Evolutionary conservation across 2,329 filamentous ascomycete species (phyloP).

Genomic region (Beauveria caledonica): DNA sequence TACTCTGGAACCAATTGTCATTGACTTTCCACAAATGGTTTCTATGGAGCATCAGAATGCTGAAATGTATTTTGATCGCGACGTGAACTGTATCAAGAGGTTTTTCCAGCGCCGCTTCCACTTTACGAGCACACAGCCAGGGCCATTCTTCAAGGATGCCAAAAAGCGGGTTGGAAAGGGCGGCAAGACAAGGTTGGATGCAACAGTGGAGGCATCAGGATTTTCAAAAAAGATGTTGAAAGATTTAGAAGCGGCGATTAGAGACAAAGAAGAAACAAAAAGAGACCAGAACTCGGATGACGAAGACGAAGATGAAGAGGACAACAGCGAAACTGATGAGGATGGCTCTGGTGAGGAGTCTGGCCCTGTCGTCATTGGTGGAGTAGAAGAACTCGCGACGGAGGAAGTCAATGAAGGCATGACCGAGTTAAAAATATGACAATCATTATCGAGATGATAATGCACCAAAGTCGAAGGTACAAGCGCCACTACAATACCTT

Average conservation of each 20-base stretch:
- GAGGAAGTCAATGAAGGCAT: conserved; percentile 20
- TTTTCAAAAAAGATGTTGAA: conserved; percentile 97
- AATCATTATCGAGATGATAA: neutral
- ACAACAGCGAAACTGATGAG: conserved; percentile 18
- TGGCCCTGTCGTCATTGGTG: conserved; percentile 17
- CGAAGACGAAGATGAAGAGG: conserved; percentile 19
- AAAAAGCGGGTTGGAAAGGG: conserved; percentile 63
- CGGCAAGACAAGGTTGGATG: conserved; percentile 65
- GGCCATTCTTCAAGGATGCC: conserved; percentile 79
- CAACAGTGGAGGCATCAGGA: conserved; percentile 82
- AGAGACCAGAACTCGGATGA: conserved; percentile 27
- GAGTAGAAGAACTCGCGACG: conserved; percentile 12
- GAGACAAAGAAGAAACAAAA: conserved; percentile 56
- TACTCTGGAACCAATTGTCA: conserved; percentile 68
- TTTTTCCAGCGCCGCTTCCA: conserved; percentile 88
- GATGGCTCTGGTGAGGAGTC: conserved; percentile 17
- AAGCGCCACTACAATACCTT: neutral
- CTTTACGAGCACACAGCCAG: conserved; percentile 72
- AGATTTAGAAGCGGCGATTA: conserved; percentile 85
- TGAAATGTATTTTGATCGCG: conserved; percentile 94
- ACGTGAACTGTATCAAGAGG: conserved; percentile 89
- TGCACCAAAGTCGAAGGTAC: no score
- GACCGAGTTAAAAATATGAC: conserved; percentile 21
- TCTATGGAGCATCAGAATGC: conserved; percentile 91
- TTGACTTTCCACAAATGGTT: conserved; percentile 98